Evolutionary conservation across 805 yeast genomes (phyloP), one percentile per base, ranked within the genome.

Genomic region (Metschnikowia picachoensis): DNA sequence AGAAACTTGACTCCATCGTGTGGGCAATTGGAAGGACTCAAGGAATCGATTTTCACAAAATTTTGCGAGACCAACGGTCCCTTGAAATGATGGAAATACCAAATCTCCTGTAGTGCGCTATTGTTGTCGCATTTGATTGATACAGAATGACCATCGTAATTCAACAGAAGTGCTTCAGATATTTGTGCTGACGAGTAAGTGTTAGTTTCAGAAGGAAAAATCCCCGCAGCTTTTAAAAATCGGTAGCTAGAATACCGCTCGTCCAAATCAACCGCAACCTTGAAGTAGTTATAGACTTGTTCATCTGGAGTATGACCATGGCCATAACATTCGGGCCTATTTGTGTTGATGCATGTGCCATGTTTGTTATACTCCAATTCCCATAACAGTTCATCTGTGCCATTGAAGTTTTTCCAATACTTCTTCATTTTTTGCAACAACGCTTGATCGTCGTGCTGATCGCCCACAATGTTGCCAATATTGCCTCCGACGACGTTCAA

Each of bases 1-100:
- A 79, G 71, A 61, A 78, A 87, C 56, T 74, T 77, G 59, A 92
- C 85, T 3, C 89, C 91, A 6, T 66, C 55, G 1, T 67, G 75
- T 3, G 90, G 89, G 65, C 98, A 92, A 42, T 78, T 74, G 4
- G 86, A 70, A 17, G 72, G 66, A 27, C 76, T 60, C 46, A 81
- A 57, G 2, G 85, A 61, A 42, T 86, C 87, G 40, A 85, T 80
- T 20, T 84, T 82, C 17, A 70, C 61, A 60, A 84, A 68, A 15
- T 60, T 41, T 46, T 61, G 47, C 11, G 55, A 54, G 16, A 27
- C 41, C 39, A 58, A 51, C 1, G 64, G 59, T 0, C 65, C 65
- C 31, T 43, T 51, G 40, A 61, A 46, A 44, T 60, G 52, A 44
- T 60, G 63, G 51, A 41, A 60, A 52, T 61, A 61, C 61, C 62